Conservation (phyloP, 2,329 filamentous ascomycete genomes). For the Calonectria honghensis region DNA sequence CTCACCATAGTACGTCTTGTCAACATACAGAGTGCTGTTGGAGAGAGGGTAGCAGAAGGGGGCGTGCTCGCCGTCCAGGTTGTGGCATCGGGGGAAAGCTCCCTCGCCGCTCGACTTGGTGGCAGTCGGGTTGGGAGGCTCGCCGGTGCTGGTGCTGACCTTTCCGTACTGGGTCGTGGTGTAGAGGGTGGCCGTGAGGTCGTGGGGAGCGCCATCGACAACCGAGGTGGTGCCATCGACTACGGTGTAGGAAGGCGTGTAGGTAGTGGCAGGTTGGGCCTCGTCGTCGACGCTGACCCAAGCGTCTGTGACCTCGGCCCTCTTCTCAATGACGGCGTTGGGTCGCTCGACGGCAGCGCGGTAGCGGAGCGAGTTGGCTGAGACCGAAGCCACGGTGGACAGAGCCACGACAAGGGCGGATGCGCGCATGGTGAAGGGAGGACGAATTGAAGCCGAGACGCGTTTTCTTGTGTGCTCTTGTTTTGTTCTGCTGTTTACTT, state of each 20-base stretch:
- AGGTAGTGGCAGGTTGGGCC: slow-evolving; percentile 66
- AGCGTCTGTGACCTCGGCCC: slow-evolving; percentile 62
- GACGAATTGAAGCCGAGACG: neutral
- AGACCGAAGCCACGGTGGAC: slow-evolving; percentile 55
- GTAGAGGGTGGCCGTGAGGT: slow-evolving; percentile 67
- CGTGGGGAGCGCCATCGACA: slow-evolving; percentile 65
- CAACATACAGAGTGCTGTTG: slow-evolving; percentile 66
- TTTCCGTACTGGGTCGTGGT: slow-evolving; percentile 60
- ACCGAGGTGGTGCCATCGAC: slow-evolving; percentile 65
- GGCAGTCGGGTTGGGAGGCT: slow-evolving; percentile 67
- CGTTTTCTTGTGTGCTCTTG: slow-evolving; percentile 16
- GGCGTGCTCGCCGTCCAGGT: slow-evolving; percentile 66
- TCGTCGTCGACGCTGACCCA: slow-evolving; percentile 73
- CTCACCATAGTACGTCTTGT: slow-evolving; percentile 71
- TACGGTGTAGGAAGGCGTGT: slow-evolving; percentile 70
- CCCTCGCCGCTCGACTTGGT: slow-evolving; percentile 65
- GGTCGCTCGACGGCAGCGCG: slow-evolving; percentile 43
- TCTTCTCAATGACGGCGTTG: slow-evolving; percentile 48
- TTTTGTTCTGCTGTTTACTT: slow-evolving; percentile 23
- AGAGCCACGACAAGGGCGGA: slow-evolving; percentile 56
- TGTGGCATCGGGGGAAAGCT: slow-evolving; percentile 70
- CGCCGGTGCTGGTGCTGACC: slow-evolving; percentile 64
- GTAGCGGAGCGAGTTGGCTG: slow-evolving; percentile 46
- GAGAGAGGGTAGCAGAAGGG: slow-evolving; percentile 72
- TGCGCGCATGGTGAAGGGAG: slow-evolving; percentile 56